Evolutionary conservation across 1,139 yeast genomes (phyloP).

Genomic region (Yamadazyma dushanensis): DNA sequence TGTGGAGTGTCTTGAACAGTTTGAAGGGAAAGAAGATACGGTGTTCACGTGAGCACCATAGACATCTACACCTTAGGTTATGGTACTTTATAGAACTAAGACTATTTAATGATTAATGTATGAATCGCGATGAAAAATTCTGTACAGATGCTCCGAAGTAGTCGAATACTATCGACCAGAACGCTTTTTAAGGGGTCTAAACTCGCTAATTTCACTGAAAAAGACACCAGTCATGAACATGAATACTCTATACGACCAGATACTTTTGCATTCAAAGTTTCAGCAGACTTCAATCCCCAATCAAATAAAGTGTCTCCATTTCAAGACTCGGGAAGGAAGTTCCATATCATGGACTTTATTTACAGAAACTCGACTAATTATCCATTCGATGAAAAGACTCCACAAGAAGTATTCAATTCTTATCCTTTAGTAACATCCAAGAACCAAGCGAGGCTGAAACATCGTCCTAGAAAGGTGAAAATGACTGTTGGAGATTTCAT

Average conservation of each 20-base stretch:
- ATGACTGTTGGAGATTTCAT: constrained; percentile 79
- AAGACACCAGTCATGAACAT: constrained; percentile 34
- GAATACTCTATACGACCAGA: constrained; percentile 52
- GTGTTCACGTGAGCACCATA: constrained; percentile 12
- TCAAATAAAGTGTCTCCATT: constrained; percentile 24
- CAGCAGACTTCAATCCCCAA: constrained; percentile 12
- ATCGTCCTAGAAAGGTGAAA: constrained; percentile 62
- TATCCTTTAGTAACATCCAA: constrained; percentile 45
- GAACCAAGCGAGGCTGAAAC: constrained; percentile 43
- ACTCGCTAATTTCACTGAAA: constrained; percentile 16
- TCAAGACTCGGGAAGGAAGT: constrained; percentile 23
- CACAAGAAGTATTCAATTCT: constrained; percentile 41
- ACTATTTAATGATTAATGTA: constrained; percentile 1
- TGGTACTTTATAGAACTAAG: background rate
- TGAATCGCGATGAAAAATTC: constrained; percentile 8
- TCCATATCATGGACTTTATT: constrained; percentile 37
- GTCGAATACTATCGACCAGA: constrained; percentile 9
- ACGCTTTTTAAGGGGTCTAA: constrained; percentile 12
- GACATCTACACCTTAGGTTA: background rate
- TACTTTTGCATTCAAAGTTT: constrained; percentile 47
- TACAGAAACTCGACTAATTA: constrained; percentile 46
- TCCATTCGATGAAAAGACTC: constrained; percentile 40
- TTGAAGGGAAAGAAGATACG: constrained; percentile 40
- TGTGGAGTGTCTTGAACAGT: constrained; percentile 66
- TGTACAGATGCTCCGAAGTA: constrained; percentile 2